Evolutionary conservation across 1,139 yeast genomes (phyloP).

Genomic region (Sporopachydermia cereana): DNA sequence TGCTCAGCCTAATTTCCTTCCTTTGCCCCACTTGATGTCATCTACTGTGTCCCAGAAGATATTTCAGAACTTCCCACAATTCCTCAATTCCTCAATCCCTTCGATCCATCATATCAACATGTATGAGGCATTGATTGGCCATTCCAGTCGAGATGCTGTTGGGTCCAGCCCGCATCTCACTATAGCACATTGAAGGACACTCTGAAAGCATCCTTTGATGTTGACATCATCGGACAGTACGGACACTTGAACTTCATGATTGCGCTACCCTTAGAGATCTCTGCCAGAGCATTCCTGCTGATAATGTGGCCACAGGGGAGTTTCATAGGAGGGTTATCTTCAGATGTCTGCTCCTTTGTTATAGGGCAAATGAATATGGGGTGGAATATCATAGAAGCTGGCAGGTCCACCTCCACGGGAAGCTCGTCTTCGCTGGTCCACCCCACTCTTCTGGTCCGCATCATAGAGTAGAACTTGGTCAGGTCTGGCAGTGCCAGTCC

Average conservation of each 20-base stretch:
- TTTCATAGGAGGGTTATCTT: conserved; percentile 46
- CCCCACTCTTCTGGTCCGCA: conserved; percentile 36
- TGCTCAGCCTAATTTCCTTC: too few species aligned
- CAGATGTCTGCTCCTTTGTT: conserved; percentile 68
- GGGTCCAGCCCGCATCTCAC: too few species aligned
- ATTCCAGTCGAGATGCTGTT: too few species aligned
- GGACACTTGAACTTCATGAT: conserved; percentile 47
- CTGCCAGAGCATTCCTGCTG: conserved; percentile 37
- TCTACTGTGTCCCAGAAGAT: too few species aligned
- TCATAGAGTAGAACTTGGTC: conserved; percentile 48
- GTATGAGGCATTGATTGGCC: too few species aligned
- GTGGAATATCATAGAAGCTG: conserved; percentile 46
- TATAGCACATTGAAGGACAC: background rate
- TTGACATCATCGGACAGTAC: conserved; percentile 39
- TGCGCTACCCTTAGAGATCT: conserved; percentile 24
- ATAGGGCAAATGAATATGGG: conserved; percentile 89
- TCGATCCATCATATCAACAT: too few species aligned
- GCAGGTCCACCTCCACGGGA: conserved; percentile 49
- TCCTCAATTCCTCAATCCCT: too few species aligned
- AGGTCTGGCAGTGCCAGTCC: conserved; percentile 61
- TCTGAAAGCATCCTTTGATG: background rate
- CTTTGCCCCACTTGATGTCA: too few species aligned
- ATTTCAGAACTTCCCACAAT: too few species aligned
- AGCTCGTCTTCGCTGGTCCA: conserved; percentile 47
- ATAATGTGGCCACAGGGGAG: conserved; percentile 56